Base-by-base conservation (phyloP, 2,329 filamentous ascomycete genomes). In the Monosporascus sp. region DNA sequence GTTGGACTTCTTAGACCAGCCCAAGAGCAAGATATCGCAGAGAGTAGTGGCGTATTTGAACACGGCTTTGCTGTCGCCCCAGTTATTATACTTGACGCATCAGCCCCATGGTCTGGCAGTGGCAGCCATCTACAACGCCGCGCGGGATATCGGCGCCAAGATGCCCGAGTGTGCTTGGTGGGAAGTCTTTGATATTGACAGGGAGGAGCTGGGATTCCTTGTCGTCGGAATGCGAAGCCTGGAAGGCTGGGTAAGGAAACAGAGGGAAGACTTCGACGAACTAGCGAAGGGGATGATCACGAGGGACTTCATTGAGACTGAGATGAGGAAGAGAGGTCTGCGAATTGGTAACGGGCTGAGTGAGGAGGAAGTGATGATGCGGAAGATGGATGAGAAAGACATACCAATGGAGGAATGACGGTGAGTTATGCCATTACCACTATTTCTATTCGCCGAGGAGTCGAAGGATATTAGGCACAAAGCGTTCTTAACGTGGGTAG, bases 141-240 rank as follows among this genome's bases (percentile, higher is more conserved):
- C 90, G 1, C 81, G 86, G 45, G 91, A 97, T 60, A 69, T 82
- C 1, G 85, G 81, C 0, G 82, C 88, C 14, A 91, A 89, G 68
- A 79, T 97, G 72, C 90, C 93, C 0, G 88, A 88, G 57, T 83
- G 82, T 47, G 86, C 90, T 57, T 99, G 94, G 94, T 99, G 94
- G 94, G 92, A 97, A 70, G 90, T 97, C 0, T 97, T 97, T 68
- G 94, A 99, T 70, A 89, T 94, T 7, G 92, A 97, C 63, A 80
- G 94, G 49, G 94, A 99, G 74, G 91, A 96, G 68, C 77, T 99
- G 37, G 94, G 94, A 0, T 97, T 97, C 62, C 71, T 97, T 53
- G 91, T 96, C 3, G 89, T 97, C 11, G 91, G 81, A 0, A 82
- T 97, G 80, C 77, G 84, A 56, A 97, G 92, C 63, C 74, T 95